Base-by-base conservation (phyloP, 2,329 filamentous ascomycete genomes). In the Penicillium sumatraense region DNA sequence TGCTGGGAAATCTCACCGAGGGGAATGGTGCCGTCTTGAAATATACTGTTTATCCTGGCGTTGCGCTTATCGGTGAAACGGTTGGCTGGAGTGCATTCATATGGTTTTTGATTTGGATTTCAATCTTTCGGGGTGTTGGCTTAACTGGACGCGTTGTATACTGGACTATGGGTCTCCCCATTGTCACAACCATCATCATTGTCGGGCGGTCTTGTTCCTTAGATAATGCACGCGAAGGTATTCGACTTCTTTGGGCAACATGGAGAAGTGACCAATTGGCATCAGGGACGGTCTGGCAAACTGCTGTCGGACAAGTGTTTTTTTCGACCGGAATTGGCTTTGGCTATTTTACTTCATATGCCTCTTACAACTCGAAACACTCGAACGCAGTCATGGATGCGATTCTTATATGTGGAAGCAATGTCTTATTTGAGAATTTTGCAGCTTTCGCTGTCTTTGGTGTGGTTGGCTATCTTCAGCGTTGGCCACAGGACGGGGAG, bases 101-200 rank as follows among this genome's bases (percentile, higher is more conserved):
- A 54, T 84, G 83, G 82, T 83, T 86, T 64, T 68, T 85, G 1
- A 79, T 86, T 60, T 85, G 83, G 81, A 60, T 86, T 36, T 83
- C 80, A 60, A 84, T 86, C 61, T 84, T 85, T 68, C 80, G 82
- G 31, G 81, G 84, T 6, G 82, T 86, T 18, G 81, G 82, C 0
- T 67, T 84, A 56, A 85, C 83, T 2, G 83, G 83, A 2, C 78
- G 83, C 5, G 83, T 84, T 9, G 83, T 85, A 5, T 86, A 85
- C 70, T 83, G 83, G 68, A 85, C 83, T n/a, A 85, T 86, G 82
- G 82, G 82, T 1, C 66, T 86, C 5, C 83, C 83, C 0, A 83
- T 86, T 47, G 72, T 83, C 54, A 81, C 82, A 13, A 84, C 81
- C 2, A 76, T 86, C 57, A 79, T 85, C 51, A 75, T 86, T 23